Percentiles rank a stretch among this genome's conserved stretches.
phyloP scores from a whole-genome alignment of 78 protist species.

The Protostelium mycophagum region DNA sequence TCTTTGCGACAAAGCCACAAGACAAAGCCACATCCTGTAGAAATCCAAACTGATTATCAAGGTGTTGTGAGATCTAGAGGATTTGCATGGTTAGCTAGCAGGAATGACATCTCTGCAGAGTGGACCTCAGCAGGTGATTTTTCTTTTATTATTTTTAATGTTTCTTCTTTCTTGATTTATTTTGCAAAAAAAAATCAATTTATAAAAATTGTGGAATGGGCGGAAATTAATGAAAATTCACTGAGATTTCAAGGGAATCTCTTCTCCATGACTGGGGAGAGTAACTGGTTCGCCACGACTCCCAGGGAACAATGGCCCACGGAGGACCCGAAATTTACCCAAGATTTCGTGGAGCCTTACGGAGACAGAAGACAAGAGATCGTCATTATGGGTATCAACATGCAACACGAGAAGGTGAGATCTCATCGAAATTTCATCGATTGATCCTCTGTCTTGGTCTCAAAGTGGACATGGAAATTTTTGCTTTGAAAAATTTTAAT shows the following conservation, averaged over 20 bases:
- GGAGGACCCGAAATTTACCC: neutral
- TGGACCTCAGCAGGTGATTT: too few species aligned
- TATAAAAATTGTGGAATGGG: too few species aligned
- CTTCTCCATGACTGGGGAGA: neutral
- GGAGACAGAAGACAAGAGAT: neutral
- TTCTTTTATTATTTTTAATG: too few species aligned
- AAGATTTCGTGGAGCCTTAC: neutral
- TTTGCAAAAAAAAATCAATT: too few species aligned
- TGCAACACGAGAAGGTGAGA: neutral
- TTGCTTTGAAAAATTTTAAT: too few species aligned
- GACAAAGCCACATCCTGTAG: neutral
- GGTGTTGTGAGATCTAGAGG: neutral
- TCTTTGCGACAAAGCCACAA: too few species aligned
- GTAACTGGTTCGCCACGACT: neutral
- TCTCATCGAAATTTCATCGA: neutral
- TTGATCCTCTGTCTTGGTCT: too few species aligned
- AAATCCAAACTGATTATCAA: too few species aligned
- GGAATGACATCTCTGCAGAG: neutral
- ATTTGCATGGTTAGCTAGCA: neutral
- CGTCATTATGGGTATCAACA: neutral
- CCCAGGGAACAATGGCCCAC: conserved; percentile 1
- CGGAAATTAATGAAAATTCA: too few species aligned
- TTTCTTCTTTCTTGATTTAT: too few species aligned
- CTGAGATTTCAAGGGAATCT: neutral
- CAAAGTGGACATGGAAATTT: too few species aligned